Conservation (phyloP, 352 stramenopile species). For the Phytophthora uliginosa region DNA sequence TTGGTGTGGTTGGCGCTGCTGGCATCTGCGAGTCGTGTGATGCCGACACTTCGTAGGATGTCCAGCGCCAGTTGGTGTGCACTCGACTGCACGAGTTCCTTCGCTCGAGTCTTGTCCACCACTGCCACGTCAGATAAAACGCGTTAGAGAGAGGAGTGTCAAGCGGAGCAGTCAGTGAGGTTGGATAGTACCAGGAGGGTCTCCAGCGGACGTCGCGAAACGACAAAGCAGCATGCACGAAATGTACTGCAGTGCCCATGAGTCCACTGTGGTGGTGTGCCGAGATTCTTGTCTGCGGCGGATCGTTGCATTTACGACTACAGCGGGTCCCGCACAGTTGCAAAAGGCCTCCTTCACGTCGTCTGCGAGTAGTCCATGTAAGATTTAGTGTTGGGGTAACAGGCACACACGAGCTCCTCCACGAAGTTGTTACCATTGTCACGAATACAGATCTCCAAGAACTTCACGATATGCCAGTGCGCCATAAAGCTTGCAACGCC, state of each 20-base stretch:
- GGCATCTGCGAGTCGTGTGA: constrained; percentile 11
- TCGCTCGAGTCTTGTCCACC: constrained; percentile 39
- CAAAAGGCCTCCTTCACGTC: constrained; percentile 56
- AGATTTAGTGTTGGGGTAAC: not conserved
- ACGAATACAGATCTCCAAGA: constrained; percentile 54
- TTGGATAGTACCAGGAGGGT: constrained; percentile 31
- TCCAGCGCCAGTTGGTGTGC: constrained; percentile 60
- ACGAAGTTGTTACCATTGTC: constrained; percentile 38
- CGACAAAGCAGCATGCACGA: constrained; percentile 65
- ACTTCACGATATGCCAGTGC: constrained; percentile 69
- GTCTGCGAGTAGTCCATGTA: constrained; percentile 35
- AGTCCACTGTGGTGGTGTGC: constrained; percentile 19
- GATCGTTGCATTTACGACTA: constrained; percentile 42
- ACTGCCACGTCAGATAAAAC: constrained; percentile 5
- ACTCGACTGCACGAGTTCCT: constrained; percentile 49
- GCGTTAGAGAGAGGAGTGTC: not conserved
- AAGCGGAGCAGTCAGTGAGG: not conserved
- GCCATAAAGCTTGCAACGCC: constrained; percentile 32
- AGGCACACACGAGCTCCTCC: not conserved
- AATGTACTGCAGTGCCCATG: constrained; percentile 51
- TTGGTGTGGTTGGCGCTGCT: constrained; percentile 17
- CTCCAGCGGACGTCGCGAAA: constrained; percentile 34
- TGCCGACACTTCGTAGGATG: constrained; percentile 42
- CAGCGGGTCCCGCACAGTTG: constrained; percentile 28
- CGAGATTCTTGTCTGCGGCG: constrained; percentile 25